Evolutionary conservation across 1,139 yeast species (phyloP).

Genomic region (Zygoascus meyerae): DNA sequence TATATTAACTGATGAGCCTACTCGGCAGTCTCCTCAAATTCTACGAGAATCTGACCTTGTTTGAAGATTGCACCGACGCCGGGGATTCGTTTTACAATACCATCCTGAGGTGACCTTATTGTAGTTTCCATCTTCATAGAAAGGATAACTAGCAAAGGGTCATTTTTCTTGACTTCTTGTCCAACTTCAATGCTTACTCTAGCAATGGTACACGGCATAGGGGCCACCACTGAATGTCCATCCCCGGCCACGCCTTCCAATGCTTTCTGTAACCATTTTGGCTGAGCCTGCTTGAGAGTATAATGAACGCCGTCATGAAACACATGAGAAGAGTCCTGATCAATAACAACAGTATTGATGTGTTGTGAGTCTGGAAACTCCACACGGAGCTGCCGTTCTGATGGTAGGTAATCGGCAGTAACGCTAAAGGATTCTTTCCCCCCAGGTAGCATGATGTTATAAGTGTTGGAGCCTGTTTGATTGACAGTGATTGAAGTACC

Average conservation of each 20-base stretch:
- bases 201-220: constrained; percentile 35
- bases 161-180: constrained; percentile 32
- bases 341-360: constrained; percentile 27
- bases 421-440: constrained; percentile 12
- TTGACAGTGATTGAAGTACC: constrained; percentile 14
- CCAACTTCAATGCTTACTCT: constrained; percentile 31
- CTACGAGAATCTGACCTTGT: constrained; percentile 32
- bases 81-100: constrained; percentile 29
- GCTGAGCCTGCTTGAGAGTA: constrained; percentile 26
- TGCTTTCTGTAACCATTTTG: constrained; percentile 31
- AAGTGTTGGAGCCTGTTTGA: constrained; percentile 15
- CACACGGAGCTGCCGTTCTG: constrained; percentile 20
- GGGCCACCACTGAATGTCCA: constrained; percentile 31
- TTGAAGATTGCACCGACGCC: constrained; percentile 31
- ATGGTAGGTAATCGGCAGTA: constrained; percentile 13
- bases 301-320: constrained; percentile 31
- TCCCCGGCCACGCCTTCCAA: constrained; percentile 28
- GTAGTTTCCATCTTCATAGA: constrained; percentile 48
- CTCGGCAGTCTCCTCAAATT: constrained; percentile 28
- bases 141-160: constrained; percentile 37
- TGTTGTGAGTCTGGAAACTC: constrained; percentile 26
- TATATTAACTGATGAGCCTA: neutral
- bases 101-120: constrained; percentile 30
- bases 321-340: constrained; percentile 26
- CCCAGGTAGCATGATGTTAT: constrained; percentile 14